Conservation (phyloP, 1,284 basidiomycete genomes). For the Peniophora sp. region DNA sequence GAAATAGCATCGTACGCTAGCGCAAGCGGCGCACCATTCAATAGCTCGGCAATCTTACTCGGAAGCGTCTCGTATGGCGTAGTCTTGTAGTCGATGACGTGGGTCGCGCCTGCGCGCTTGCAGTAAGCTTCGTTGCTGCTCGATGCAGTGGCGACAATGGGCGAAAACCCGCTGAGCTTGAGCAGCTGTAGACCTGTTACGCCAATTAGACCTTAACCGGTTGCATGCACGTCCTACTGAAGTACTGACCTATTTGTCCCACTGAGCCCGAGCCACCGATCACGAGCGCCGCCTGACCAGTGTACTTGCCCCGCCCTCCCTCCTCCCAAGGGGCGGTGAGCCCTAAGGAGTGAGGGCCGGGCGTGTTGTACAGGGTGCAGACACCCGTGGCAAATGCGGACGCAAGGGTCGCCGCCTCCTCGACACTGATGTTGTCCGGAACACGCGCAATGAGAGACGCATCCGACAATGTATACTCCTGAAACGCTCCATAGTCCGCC, state of each 20-base stretch:
- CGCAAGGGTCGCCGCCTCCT: slow-evolving; percentile 14
- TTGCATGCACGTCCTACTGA: slow-evolving; percentile 5
- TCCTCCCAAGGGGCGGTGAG: slow-evolving; percentile 17
- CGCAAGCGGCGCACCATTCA: slow-evolving; percentile 5
- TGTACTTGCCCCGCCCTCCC: slow-evolving; percentile 15
- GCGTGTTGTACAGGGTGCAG: slow-evolving; percentile 3
- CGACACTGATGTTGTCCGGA: slow-evolving; percentile 12
- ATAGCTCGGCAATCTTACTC: slow-evolving; percentile 10
- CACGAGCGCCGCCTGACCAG: slow-evolving; percentile 21
- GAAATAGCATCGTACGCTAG: slow-evolving; percentile 27
- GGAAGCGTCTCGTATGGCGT: slow-evolving; percentile 8
- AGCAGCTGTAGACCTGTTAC: slow-evolving; percentile 32
- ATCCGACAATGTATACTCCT: slow-evolving; percentile 14
- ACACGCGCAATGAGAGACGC: slow-evolving; percentile 13
- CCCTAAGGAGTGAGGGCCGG: slow-evolving; percentile 5
- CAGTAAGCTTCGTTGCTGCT: slow-evolving; percentile 30
- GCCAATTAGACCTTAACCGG: background rate
- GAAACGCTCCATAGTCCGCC: slow-evolving; percentile 12
- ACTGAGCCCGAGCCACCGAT: slow-evolving; percentile 27
- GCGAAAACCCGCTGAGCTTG: slow-evolving; percentile 38
- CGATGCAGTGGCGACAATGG: slow-evolving; percentile 41
- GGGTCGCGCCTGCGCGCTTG: slow-evolving; percentile 40
- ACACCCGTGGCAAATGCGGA: slow-evolving; percentile 13
- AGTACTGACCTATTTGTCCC: slow-evolving; percentile 25
- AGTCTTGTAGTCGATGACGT: slow-evolving; percentile 31